Percentiles rank a stretch among this genome's conserved stretches.
Evolutionary conservation across 1,284 basidiomycete genomes (phyloP).

Genomic region (Ganoderma lucidum): DNA sequence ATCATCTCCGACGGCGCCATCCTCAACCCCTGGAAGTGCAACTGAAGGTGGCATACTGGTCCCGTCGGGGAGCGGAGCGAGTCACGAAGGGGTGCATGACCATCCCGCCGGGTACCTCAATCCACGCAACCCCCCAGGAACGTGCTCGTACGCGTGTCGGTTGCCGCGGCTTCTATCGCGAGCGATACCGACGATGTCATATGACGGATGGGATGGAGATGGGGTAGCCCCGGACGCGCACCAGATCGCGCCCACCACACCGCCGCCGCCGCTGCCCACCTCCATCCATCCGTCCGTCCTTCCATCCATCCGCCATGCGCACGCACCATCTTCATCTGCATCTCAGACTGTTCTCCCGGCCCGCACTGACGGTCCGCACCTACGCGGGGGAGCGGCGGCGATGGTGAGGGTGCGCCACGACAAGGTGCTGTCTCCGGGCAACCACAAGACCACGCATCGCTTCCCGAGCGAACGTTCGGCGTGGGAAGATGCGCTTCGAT

Average conservation of each 20-base stretch:
- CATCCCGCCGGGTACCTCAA: background rate
- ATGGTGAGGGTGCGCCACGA: background rate
- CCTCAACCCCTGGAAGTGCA: background rate
- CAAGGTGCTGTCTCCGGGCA: background rate
- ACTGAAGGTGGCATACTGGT: background rate
- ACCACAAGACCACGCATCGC: constrained; percentile 1
- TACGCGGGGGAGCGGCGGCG: background rate
- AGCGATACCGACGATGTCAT: background rate
- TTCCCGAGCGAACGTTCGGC: background rate
- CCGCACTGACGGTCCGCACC: background rate
- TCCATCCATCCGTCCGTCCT: too few relatives aligned
- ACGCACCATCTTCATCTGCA: too few relatives aligned
- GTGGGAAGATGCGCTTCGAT: background rate
- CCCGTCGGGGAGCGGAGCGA: constrained; percentile 2
- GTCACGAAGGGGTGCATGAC: background rate
- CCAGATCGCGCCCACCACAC: background rate
- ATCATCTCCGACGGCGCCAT: background rate
- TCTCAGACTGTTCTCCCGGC: background rate
- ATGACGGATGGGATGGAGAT: too few relatives aligned
- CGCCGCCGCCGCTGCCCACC: background rate
- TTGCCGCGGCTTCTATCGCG: background rate
- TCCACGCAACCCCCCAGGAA: background rate
- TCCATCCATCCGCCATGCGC: background rate
- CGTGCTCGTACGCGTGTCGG: background rate
- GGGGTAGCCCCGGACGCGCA: background rate